Evolutionary conservation across 768 basidiomycete species (phyloP).

Genomic region (Mycena albidolilacea): DNA sequence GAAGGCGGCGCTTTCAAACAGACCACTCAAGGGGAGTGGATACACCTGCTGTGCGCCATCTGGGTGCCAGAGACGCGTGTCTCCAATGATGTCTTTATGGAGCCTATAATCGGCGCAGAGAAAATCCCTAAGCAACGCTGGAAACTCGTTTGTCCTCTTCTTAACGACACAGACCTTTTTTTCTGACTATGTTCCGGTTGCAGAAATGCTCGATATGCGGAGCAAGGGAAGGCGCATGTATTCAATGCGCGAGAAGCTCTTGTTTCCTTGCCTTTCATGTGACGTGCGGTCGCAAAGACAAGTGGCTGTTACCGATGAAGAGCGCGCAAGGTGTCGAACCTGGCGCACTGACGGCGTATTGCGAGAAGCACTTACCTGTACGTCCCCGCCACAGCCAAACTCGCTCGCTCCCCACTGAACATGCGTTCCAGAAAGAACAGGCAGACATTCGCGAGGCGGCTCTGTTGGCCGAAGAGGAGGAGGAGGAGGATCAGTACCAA

Average conservation of each 20-base stretch:
- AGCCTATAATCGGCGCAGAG: conserved; percentile 93
- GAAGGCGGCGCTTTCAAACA: conserved; percentile 99
- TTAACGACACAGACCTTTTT: neutral
- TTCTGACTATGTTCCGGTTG: conserved; percentile 9
- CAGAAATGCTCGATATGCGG: conserved; percentile 67
- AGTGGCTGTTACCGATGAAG: conserved; percentile 90
- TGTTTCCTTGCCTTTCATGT: conserved; percentile 96
- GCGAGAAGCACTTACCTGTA: conserved; percentile 94
- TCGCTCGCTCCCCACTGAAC: conserved; percentile 2
- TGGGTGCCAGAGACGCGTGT: conserved; percentile 97
- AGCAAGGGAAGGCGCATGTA: conserved; percentile 83
- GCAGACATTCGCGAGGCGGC: conserved; percentile 72
- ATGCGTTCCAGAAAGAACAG: conserved; percentile 73
- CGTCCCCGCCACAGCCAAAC: conserved; percentile 43
- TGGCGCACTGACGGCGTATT: conserved; percentile 82
- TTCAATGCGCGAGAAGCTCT: conserved; percentile 92
- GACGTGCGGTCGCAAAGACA: conserved; percentile 92
- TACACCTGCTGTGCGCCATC: conserved; percentile 95
- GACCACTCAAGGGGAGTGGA: conserved; percentile 93
- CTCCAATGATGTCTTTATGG: conserved; percentile 97
- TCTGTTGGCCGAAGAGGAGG: conserved; percentile 65
- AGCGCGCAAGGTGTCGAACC: conserved; percentile 82
- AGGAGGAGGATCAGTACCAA: conserved; percentile 56
- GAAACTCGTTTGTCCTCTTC: conserved; percentile 81
- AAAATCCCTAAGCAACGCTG: conserved; percentile 91